Base-by-base conservation (phyloP, 169 alveolate species). In the Sarcocystis neurona region DNA sequence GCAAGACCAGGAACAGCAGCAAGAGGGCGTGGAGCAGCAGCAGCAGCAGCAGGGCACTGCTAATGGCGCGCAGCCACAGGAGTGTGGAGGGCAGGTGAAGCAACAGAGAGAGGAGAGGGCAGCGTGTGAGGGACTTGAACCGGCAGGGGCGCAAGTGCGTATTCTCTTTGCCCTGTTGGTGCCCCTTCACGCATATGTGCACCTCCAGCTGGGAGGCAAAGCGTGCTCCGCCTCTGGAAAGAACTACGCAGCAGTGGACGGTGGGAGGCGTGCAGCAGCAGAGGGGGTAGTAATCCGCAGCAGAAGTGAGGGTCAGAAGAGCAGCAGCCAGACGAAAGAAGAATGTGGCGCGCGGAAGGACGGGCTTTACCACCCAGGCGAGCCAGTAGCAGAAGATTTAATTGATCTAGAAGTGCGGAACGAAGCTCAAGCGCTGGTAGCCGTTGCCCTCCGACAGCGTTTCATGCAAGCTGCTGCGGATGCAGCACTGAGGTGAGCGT, bases 401-500 rank as follows among this genome's bases (percentile, higher is more conserved):
- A 30, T 72, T 1, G 34, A 12, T 27, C 18, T 1, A n/a, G 20
- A 15, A 32, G 82, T 72, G 2, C 56, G 41, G 27, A 39, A 41
- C 5, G 82, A 72, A 39, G 47, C 82, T 32, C 82, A 72, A 39
- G 82, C 34, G 1, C 8, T 72, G 3, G 82, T 72, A 30, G 82
- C 82, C 32, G 56, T 41, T 2, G 82, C 82, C 56, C 82, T 72
- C 41, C 47, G 56, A 12, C 47, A 53, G 30, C 82, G 82, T 37
- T 27, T 72, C 66, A 53, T 53, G 30, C 30, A 53, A 23, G 12
- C 66, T 53, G 23, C 66, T 15, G 66, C 12, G 66, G 23, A 53
- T 53, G 66, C 12, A 53, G n/a, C n/a, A n/a, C n/a, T n/a, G n/a
- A n/a, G n/a, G n/a, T n/a, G n/a, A n/a, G n/a, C n/a, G n/a, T n/a